These are phyloP conservation scores for Eudorina sp. DNA, from an alignment of 139 green algal species.

Conservation along the genomic window DNA sequence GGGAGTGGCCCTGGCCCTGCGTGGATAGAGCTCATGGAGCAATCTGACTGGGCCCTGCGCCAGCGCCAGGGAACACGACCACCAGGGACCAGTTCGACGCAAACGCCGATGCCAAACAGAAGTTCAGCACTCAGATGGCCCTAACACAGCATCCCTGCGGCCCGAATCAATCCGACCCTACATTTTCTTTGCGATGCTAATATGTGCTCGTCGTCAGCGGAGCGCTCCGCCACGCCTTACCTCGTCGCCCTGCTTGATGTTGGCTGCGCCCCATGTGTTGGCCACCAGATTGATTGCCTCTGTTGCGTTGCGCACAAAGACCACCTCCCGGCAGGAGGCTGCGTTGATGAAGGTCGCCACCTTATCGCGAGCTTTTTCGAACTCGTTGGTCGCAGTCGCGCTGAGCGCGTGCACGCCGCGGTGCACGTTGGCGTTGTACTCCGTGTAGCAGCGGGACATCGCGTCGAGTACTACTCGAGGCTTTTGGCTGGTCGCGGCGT, in stretches of 20 bases:
- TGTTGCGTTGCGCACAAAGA: constrained; percentile 96
- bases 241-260: constrained; percentile 94
- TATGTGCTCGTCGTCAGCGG: no score
- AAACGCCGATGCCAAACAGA: no score
- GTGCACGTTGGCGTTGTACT: constrained; percentile 98
- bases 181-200: no score
- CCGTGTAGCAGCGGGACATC: constrained; percentile 88
- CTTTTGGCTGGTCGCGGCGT: constrained; percentile 97
- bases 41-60: no score
- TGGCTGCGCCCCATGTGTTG: constrained; percentile 90
- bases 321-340: constrained; percentile 84
- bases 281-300: constrained; percentile 99
- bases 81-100: no score
- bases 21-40: no score
- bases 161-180: no score
- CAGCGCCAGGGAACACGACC: no score
- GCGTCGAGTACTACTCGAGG: constrained; percentile 76
- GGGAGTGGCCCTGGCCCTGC: no score
- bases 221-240: no score
- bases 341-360: constrained; percentile 94
- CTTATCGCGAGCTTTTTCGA: constrained; percentile 91
- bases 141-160: no score
- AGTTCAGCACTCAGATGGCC: no score
- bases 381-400: constrained; percentile 89
- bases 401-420: constrained; percentile 90